Percentiles rank a stretch among this genome's conserved stretches.
Conservation (phyloP, 2,329 filamentous ascomycete species). For the Fusarium pseudoanthophilum region DNA sequence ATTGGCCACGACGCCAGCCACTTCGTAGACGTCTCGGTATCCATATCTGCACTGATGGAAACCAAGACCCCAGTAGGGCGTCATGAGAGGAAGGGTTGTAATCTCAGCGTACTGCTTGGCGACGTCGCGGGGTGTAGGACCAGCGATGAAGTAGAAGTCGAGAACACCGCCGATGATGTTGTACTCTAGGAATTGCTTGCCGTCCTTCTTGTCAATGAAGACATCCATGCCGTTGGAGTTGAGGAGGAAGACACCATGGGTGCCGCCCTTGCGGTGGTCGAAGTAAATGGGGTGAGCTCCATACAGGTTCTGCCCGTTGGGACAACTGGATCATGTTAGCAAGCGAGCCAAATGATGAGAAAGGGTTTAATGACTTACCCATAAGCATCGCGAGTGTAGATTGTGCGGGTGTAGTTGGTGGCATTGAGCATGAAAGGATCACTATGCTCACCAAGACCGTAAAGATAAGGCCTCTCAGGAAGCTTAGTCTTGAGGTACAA, state of each 20-base stretch:
- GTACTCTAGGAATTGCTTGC: conserved; percentile 79
- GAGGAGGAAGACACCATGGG: conserved; percentile 75
- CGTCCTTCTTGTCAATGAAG: conserved; percentile 70
- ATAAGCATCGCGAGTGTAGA: conserved; percentile 71
- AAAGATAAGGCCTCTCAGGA: conserved; percentile 75
- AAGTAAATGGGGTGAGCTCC: conserved; percentile 81
- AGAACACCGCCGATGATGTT: conserved; percentile 81
- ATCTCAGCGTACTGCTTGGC: conserved; percentile 68
- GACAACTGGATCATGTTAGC: conserved; percentile 51
- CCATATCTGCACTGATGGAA: conserved; percentile 72
- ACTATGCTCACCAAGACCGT: conserved; percentile 82
- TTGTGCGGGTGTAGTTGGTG: conserved; percentile 68
- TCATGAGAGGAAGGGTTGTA: conserved; percentile 67
- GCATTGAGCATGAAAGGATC: conserved; percentile 76
- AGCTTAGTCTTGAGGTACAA: conserved; percentile 76
- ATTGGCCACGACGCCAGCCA: conserved; percentile 75
- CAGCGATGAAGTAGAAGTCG: conserved; percentile 75
- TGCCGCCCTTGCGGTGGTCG: conserved; percentile 69
- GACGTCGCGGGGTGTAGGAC: conserved; percentile 67
- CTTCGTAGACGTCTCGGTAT: conserved; percentile 71
- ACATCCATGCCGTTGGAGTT: conserved; percentile 84
- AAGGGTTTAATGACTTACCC: conserved; percentile 4
- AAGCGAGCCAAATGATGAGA: rapidly evolving
- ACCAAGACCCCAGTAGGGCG: conserved; percentile 73
- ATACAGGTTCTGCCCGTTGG: conserved; percentile 73